Percentiles rank a stretch among this genome's conserved stretches.
phyloP scores from a whole-genome alignment of 1,139 yeast genomes.

The Diutina siamensis region DNA sequence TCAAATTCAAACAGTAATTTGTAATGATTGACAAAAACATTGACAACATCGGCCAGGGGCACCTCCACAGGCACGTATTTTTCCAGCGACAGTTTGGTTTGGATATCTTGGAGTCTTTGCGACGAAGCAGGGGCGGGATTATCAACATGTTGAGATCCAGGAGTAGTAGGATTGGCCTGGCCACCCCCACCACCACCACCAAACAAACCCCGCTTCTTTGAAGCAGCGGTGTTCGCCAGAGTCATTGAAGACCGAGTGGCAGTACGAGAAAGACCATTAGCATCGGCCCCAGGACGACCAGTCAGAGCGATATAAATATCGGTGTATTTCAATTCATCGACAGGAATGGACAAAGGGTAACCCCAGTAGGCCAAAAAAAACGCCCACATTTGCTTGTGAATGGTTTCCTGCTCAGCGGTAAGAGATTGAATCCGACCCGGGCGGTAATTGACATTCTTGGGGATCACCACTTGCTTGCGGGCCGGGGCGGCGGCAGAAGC shows the following conservation, averaged over 20 bases:
- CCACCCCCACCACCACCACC: slow-evolving; percentile 10
- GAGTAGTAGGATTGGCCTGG: neutral
- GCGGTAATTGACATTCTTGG: slow-evolving; percentile 3
- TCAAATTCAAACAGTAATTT: slow-evolving; percentile 13
- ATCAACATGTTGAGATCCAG: neutral
- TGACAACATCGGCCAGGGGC: slow-evolving; percentile 16
- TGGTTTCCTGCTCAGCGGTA: slow-evolving; percentile 49
- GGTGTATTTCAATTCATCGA: slow-evolving; percentile 20
- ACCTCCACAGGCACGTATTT: slow-evolving; percentile 17
- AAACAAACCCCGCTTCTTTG: slow-evolving; percentile 10
- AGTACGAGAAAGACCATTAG: slow-evolving; percentile 17
- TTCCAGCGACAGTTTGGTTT: slow-evolving; percentile 20
- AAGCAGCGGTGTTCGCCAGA: neutral
- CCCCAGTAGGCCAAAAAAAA: slow-evolving; percentile 53
- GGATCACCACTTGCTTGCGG: neutral
- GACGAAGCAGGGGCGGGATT: slow-evolving; percentile 12
- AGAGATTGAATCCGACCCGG: slow-evolving; percentile 52
- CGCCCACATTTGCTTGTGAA: slow-evolving; percentile 69
- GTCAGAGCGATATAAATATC: slow-evolving; percentile 19
- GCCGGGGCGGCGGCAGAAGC: slow-evolving; percentile 1
- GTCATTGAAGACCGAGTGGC: slow-evolving; percentile 12
- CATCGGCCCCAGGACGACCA: slow-evolving; percentile 7
- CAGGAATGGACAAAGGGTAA: slow-evolving; percentile 31
- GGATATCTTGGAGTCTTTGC: slow-evolving; percentile 21
- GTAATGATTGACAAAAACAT: slow-evolving; percentile 8